A percentile compares a stretch with the other conserved stretches of the same genome.
phyloP scores from a whole-genome alignment of 2,329 filamentous ascomycete genomes.

The Scytalidium sp. region DNA sequence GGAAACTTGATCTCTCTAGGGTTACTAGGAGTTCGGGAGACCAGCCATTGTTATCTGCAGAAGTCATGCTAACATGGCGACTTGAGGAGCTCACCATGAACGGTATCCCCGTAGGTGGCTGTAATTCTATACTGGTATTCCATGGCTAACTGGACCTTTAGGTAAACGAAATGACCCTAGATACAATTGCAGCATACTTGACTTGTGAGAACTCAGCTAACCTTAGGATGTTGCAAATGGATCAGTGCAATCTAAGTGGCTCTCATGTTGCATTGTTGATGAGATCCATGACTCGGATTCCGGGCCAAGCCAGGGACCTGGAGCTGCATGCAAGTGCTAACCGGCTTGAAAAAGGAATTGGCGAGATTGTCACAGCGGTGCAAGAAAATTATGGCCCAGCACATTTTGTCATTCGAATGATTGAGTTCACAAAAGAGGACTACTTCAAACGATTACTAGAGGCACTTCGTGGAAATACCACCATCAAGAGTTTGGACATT shows the following conservation, averaged over 20 bases:
- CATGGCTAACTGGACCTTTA: conserved; percentile 23
- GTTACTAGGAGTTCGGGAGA: conserved; percentile 60
- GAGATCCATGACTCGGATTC: conserved; percentile 54
- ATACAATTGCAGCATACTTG: conserved; percentile 64
- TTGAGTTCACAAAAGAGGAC: conserved; percentile 49
- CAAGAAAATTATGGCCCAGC: conserved; percentile 53
- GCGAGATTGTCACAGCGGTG: conserved; percentile 49
- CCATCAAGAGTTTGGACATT: conserved; percentile 63
- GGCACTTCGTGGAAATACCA: conserved; percentile 60
- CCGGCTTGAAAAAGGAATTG: conserved; percentile 45
- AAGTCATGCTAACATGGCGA: conserved; percentile 64
- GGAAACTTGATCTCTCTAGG: conserved; percentile 64
- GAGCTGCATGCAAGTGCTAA: conserved; percentile 64
- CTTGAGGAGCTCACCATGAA: conserved; percentile 65
- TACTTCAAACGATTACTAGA: conserved; percentile 59
- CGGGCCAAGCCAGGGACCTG: conserved; percentile 50
- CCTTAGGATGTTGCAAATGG: conserved; percentile 59
- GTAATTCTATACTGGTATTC: background rate
- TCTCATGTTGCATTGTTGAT: conserved; percentile 63
- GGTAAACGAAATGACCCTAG: conserved; percentile 60
- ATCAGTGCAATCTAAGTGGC: conserved; percentile 65
- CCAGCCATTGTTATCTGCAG: conserved; percentile 62
- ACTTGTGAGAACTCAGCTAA: conserved; percentile 56
- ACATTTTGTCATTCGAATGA: conserved; percentile 62
- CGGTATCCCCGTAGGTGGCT: conserved; percentile 46